A percentile compares a stretch with the other conserved stretches of the same genome.
phyloP scores from a whole-genome alignment of 1,284 basidiomycete species.

The Ganoderma resinaceum region DNA sequence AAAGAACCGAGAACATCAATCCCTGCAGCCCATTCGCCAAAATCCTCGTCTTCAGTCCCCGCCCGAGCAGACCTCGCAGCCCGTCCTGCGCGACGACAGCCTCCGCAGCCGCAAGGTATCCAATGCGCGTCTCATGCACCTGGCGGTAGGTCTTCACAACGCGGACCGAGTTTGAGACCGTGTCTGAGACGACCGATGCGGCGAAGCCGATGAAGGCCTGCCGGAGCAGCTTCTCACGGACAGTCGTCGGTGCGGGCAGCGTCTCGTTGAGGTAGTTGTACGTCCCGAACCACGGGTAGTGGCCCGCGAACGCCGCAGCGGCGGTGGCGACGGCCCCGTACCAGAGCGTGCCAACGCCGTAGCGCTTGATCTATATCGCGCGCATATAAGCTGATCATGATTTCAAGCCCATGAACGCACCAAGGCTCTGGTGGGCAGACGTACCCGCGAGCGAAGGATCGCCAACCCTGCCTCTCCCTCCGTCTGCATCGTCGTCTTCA shows the following conservation, averaged over 20 bases:
- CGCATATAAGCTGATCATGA: neutral
- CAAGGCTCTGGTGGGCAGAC: conserved; percentile 27
- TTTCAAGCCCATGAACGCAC: neutral
- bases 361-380: conserved; percentile 57
- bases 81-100: conserved; percentile 74
- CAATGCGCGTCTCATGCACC: conserved; percentile 80
- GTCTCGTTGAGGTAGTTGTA: conserved; percentile 80
- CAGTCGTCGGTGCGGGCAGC: conserved; percentile 65
- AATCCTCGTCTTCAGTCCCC: conserved; percentile 85
- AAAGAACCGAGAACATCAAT: conserved; percentile 84
- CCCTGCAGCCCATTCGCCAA: conserved; percentile 90
- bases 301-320: conserved; percentile 90
- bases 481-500: too few species aligned
- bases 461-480: too few species aligned
- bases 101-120: conserved; percentile 74
- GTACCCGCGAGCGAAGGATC: conserved; percentile 73
- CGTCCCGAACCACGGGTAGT: conserved; percentile 85
- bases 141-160: conserved; percentile 94
- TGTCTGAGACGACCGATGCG: conserved; percentile 84
- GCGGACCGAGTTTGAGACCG: conserved; percentile 83
- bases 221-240: conserved; percentile 67
- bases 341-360: conserved; percentile 84
- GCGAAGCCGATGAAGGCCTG: conserved; percentile 89
- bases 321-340: conserved; percentile 90
- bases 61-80: conserved; percentile 71